These are phyloP conservation scores for Gryganskiella cystojenkinii DNA, from an alignment of 192 early-diverging fungal genomes.

Conservation along the genomic window DNA sequence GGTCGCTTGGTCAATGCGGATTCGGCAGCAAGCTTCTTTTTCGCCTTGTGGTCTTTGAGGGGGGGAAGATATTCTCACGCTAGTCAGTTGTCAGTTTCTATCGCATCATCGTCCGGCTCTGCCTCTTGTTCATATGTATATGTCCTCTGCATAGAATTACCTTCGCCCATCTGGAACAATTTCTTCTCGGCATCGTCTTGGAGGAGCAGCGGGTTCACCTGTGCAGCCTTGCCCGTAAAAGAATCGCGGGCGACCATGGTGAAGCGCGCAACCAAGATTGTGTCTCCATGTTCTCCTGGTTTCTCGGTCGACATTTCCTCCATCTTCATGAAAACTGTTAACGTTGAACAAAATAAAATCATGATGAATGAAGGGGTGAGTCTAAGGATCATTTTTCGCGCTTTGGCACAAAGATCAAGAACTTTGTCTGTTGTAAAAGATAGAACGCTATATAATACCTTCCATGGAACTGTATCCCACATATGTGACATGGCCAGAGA, in stretches of 20 bases:
- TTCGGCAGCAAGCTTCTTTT: constrained; percentile 56
- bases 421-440: not conserved
- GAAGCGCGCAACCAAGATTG: constrained; percentile 83
- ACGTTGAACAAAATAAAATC: not conserved
- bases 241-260: constrained; percentile 90
- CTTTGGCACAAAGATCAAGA: not conserved
- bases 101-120: too few relatives aligned
- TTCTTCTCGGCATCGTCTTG: constrained; percentile 79
- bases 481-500: constrained; percentile 86
- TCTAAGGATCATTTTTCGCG: not conserved
- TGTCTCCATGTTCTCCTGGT: constrained; percentile 35
- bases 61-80: not conserved
- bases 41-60: constrained; percentile 59
- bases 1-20: constrained; percentile 71
- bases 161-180: constrained; percentile 76
- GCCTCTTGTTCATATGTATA: too few relatives aligned
- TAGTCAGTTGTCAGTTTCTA: not conserved
- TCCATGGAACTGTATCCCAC: constrained; percentile 93
- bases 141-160: constrained; percentile 11
- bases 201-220: constrained; percentile 79
- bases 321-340: constrained; percentile 71
- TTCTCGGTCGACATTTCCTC: constrained; percentile 60
- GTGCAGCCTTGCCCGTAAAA: constrained; percentile 70
- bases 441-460: constrained; percentile 35
- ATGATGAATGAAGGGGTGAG: not conserved